Evolutionary conservation across 2,329 filamentous ascomycete species (phyloP).

Genomic region (Penicillium sp.): DNA sequence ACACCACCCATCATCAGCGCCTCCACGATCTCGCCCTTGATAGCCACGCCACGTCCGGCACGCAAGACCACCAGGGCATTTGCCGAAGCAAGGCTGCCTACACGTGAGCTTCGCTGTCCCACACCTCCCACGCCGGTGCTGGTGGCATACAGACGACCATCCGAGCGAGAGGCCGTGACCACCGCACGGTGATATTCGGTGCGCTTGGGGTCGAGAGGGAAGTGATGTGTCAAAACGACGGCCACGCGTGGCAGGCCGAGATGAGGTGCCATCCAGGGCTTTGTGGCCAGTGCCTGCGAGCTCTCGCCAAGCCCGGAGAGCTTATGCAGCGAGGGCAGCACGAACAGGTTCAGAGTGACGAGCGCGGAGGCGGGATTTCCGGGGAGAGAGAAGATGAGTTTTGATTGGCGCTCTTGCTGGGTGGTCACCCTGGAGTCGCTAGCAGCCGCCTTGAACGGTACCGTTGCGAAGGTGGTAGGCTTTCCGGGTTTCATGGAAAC

Average conservation of each 20-base stretch:
- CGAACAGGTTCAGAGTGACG: constrained; percentile 91
- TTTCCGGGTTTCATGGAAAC: constrained; percentile 98
- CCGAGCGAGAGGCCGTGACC: constrained; percentile 55
- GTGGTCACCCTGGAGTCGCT: constrained; percentile 28
- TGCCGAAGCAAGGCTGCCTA: constrained; percentile 81
- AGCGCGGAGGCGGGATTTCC: constrained; percentile 91
- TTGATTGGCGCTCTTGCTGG: constrained; percentile 55
- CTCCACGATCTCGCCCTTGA: constrained; percentile 65
- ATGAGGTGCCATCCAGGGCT: constrained; percentile 47
- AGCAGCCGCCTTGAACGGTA: constrained; percentile 55
- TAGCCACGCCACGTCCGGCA: constrained; percentile 50
- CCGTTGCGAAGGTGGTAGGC: constrained; percentile 91
- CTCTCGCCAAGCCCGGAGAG: constrained; percentile 57
- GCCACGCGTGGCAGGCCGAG: constrained; percentile 66
- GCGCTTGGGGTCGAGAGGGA: constrained; percentile 67
- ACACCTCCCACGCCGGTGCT: constrained; percentile 66
- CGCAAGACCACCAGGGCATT: constrained; percentile 72
- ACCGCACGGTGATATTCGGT: constrained; percentile 88
- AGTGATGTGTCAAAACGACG: constrained; percentile 66
- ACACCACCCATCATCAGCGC: constrained; percentile 70
- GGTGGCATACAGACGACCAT: constrained; percentile 65
- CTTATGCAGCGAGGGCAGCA: constrained; percentile 78
- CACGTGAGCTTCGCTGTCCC: constrained; percentile 75
- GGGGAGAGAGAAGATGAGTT: constrained; percentile 80
- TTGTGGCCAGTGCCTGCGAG: constrained; percentile 13